phyloP scores from a whole-genome alignment of 1,284 basidiomycete species.

The Pascua sp. region DNA sequence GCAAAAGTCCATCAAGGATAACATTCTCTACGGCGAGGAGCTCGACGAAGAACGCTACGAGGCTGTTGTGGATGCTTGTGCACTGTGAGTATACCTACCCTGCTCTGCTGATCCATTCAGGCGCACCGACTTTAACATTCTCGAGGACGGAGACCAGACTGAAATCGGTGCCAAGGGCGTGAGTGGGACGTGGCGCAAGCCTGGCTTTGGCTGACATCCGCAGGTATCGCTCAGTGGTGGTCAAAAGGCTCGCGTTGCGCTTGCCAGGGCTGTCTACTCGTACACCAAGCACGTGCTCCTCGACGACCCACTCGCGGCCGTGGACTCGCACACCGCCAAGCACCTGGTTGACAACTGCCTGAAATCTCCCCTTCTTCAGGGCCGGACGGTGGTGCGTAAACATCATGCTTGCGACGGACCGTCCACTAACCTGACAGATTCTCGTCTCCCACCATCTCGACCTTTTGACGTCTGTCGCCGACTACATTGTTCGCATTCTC shows the following conservation, averaged over 20 bases:
- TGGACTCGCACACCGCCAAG: constrained; percentile 82
- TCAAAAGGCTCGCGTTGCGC: constrained; percentile 68
- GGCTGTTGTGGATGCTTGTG: constrained; percentile 72
- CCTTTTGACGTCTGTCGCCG: constrained; percentile 60
- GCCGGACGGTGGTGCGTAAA: constrained; percentile 59
- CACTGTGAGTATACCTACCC: constrained; percentile 53
- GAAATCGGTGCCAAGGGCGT: constrained; percentile 67
- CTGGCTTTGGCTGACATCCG: constrained; percentile 5
- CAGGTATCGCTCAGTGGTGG: constrained; percentile 60
- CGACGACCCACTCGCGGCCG: constrained; percentile 84
- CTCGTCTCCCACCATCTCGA: constrained; percentile 83
- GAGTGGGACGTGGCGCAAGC: constrained; percentile 1
- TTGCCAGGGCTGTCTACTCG: constrained; percentile 55
- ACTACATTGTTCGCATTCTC: constrained; percentile 65
- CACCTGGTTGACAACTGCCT: constrained; percentile 66
- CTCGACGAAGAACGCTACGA: constrained; percentile 67
- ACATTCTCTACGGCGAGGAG: constrained; percentile 66
- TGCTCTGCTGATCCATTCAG: constrained; percentile 5
- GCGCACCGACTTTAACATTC: constrained; percentile 63
- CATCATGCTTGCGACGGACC: neutral
- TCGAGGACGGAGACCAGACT: constrained; percentile 78
- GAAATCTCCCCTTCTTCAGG: constrained; percentile 60
- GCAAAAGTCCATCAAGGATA: constrained; percentile 55
- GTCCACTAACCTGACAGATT: constrained; percentile 48
- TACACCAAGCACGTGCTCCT: constrained; percentile 66